phyloP scores from a whole-genome alignment of 179 eudicot genomes.

The Silene coronaria region DNA sequence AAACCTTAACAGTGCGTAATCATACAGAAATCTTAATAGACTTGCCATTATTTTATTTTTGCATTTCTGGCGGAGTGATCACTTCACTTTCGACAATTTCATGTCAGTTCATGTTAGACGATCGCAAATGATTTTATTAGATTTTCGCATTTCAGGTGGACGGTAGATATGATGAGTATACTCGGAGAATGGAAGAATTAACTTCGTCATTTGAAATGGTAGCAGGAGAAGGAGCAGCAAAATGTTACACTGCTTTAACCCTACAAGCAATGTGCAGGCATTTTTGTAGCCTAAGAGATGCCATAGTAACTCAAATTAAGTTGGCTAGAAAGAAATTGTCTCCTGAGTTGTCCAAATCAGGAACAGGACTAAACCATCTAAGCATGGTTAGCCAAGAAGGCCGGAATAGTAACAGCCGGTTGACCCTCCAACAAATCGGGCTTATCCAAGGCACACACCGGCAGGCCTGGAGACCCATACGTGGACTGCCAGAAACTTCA shows the following conservation, averaged over 20 bases:
- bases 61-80: too few species aligned
- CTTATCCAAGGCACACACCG: constrained; percentile 37
- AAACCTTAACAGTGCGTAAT: too few species aligned
- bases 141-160: constrained; percentile 37
- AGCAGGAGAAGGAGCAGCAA: constrained; percentile 54
- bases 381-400: constrained; percentile 30
- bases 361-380: constrained; percentile 30
- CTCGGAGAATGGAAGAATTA: constrained; percentile 45
- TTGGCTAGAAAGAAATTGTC: constrained; percentile 36
- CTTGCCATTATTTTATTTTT: too few species aligned
- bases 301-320: constrained; percentile 48
- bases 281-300: constrained; percentile 48
- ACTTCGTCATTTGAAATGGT: constrained; percentile 43
- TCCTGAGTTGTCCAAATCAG: constrained; percentile 38
- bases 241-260: constrained; percentile 55
- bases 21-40: too few species aligned
- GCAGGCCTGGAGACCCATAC: constrained; percentile 66
- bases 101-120: background rate
- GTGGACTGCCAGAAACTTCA: constrained; percentile 66
- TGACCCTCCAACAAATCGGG: constrained; percentile 48
- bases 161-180: constrained; percentile 49
- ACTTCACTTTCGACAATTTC: background rate
- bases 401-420: constrained; percentile 21
- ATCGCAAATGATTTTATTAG: background rate
- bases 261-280: constrained; percentile 61